These are phyloP conservation scores for Bipolaris cookei DNA, from an alignment of 2,329 filamentous ascomycete species.

Conservation along the genomic window DNA sequence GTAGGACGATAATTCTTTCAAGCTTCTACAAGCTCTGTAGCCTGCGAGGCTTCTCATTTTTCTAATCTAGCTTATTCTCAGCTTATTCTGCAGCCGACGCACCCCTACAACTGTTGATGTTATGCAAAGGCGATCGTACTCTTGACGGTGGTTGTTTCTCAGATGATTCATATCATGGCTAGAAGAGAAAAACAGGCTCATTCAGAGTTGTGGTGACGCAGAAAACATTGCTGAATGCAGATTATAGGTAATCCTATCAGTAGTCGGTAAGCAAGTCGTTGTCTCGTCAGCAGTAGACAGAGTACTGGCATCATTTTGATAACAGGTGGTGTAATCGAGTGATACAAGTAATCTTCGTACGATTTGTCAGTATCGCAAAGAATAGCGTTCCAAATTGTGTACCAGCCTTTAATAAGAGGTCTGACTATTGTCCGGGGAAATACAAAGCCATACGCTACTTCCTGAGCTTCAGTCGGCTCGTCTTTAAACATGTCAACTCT, in stretches of 20 bases:
- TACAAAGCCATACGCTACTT: not conserved
- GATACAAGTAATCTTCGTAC: too few species aligned
- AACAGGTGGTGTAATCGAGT: not conserved
- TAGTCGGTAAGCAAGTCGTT: not conserved
- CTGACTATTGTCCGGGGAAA: not conserved
- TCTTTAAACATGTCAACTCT: not conserved
- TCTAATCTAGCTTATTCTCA: too few species aligned
- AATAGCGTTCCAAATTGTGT: too few species aligned
- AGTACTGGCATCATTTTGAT: not conserved
- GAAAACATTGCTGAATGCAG: too few species aligned
- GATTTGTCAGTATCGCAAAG: too few species aligned
- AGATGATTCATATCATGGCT: not conserved
- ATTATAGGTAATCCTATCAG: not conserved
- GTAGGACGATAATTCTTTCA: too few species aligned
- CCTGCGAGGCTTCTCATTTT: too few species aligned
- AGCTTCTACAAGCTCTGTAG: too few species aligned
- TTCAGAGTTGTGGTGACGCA: too few species aligned
- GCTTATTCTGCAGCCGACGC: too few species aligned
- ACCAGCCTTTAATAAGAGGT: not conserved
- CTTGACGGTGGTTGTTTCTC: not conserved
- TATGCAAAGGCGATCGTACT: not conserved
- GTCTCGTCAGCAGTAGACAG: not conserved
- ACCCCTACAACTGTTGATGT: not conserved
- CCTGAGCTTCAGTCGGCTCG: not conserved
- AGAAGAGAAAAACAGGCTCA: not conserved